Conservation (phyloP, 2,329 filamentous ascomycete species). For the Penicillium sp. region DNA sequence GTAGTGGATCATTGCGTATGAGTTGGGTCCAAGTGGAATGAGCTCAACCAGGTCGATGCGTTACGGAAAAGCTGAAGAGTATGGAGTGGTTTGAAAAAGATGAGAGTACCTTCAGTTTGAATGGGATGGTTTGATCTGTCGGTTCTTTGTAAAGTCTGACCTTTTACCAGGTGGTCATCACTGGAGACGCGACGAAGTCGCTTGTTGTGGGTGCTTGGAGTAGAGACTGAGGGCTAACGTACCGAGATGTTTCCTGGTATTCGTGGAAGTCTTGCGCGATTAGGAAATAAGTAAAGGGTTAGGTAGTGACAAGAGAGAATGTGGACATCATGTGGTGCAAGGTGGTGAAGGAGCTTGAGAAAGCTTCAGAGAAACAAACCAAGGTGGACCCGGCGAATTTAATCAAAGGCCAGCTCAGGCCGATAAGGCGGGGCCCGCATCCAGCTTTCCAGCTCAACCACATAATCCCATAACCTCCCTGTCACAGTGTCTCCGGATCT, state of each 20-base stretch:
- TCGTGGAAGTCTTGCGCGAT: neutral
- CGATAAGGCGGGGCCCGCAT: slow-evolving; percentile 19
- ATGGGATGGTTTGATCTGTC: slow-evolving; percentile 5
- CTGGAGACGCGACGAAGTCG: slow-evolving; percentile 31
- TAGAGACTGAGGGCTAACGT: neutral
- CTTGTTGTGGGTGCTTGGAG: neutral
- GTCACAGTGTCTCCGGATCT: neutral
- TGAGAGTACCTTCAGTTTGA: slow-evolving; percentile 26
- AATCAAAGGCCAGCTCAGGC: slow-evolving; percentile 8
- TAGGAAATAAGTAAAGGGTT: too few relatives aligned
- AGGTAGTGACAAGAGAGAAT: neutral
- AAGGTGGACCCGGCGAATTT: neutral
- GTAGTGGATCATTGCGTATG: neutral
- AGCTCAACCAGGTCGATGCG: neutral
- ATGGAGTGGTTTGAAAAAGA: neutral
- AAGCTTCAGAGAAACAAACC: neutral
- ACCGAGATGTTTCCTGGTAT: neutral
- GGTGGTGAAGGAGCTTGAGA: neutral
- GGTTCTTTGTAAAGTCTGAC: slow-evolving; percentile 42
- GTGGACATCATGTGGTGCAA: neutral
- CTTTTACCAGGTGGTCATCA: slow-evolving; percentile 50
- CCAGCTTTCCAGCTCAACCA: neutral
- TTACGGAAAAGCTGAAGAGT: neutral
- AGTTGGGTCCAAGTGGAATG: slow-evolving; percentile 1
- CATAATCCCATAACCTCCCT: neutral